Base-by-base conservation (phyloP, 441 rosid species). In the Codiaeum variegatum region DNA sequence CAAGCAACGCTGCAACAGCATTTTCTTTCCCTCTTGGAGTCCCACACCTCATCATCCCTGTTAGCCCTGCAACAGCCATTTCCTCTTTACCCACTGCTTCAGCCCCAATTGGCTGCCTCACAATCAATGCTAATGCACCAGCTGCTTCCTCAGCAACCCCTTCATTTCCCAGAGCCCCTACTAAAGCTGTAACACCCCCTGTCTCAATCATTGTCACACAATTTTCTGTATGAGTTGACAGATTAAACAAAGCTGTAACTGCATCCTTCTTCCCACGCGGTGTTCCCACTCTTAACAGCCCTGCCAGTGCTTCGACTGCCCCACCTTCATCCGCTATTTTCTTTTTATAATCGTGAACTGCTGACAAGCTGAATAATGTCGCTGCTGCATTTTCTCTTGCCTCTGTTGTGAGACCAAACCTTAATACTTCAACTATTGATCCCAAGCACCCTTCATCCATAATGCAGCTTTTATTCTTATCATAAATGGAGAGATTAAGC, bases 321-420 rank as follows among this genome's bases (percentile, higher is more conserved):
- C 88, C 87, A 12, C 36, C 85, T 69, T 90, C 88, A 46, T 83
- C 84, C 0, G 93, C 96, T 68, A 91, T 92, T 73, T 80, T 86
- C 87, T 85, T 94, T 87, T 94, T 94, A 67, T 94, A 91, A 69
- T 90, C 94, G 54, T 92, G 97, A 70, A 94, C 93, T 0, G 97
- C 89, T 46, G 96, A 92, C 71, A 94, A 85, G 79, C 97, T 94
- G 66, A 94, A 92, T 80, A 94, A 74, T 13, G 98, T 92, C 0
- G 98, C 98, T 2, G 98, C 97, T 19, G 98, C 99, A 58, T 94
- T 94, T 80, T 94, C 93, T 79, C 91, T 88, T 0, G 94, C 93
- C 68, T 90, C 94, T 36, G 88, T 88, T 18, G 98, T 88, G 32
- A 86, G 83, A 52, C 99, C 99, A 5, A 77, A 80, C 47, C 85